Conservation (phyloP, 2,329 filamentous ascomycete species). For the Fusarium sororula region DNA sequence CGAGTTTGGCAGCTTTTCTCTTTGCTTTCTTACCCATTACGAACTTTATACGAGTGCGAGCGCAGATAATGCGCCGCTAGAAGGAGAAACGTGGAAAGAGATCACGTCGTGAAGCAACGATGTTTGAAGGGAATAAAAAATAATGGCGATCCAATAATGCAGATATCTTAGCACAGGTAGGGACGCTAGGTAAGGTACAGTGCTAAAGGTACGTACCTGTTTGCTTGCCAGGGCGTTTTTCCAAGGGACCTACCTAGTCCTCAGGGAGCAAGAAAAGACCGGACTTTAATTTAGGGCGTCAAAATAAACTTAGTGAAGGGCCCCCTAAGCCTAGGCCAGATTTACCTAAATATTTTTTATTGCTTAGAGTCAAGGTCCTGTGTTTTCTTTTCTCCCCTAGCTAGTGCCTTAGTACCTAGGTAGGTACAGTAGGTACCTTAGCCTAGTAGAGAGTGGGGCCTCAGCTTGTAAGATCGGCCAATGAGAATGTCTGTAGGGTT, state of each 20-base stretch:
- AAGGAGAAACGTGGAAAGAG: not conserved
- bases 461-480: not conserved
- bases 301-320: too few relatives aligned
- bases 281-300: too few relatives aligned
- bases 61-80: slow-evolving; percentile 19
- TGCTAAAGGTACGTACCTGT: slow-evolving; percentile 30
- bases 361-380: too few relatives aligned
- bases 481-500: not conserved
- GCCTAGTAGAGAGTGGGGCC: not conserved
- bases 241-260: not conserved
- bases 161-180: not conserved
- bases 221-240: not conserved
- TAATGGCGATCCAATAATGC: slow-evolving; percentile 2
- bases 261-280: too few relatives aligned
- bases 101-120: not conserved
- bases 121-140: slow-evolving; percentile 23
- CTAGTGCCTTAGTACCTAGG: too few relatives aligned
- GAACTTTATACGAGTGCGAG: slow-evolving; percentile 5
- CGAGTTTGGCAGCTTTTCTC: slow-evolving; percentile 19
- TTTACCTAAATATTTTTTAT: too few relatives aligned
- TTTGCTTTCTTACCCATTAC: slow-evolving; percentile 41
- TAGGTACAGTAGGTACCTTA: not conserved
- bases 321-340: too few relatives aligned
- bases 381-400: too few relatives aligned
- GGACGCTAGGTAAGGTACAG: not conserved